Conservation (phyloP, 495 filamentous ascomycete genomes). For the Penicillium pulvis region DNA sequence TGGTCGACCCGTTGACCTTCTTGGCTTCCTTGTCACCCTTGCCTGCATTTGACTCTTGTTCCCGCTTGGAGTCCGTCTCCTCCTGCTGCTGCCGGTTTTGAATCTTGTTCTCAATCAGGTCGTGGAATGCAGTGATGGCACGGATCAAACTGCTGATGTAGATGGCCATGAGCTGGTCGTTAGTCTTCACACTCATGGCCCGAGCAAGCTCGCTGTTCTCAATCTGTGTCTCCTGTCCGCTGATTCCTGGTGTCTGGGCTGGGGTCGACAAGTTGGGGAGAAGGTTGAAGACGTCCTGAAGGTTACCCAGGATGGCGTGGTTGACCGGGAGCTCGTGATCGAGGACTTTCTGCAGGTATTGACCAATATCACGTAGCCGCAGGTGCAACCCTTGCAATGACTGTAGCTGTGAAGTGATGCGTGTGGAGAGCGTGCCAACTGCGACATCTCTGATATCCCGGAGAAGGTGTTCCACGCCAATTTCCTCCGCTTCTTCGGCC, state of each 20-base stretch:
- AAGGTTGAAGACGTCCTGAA: slow-evolving; percentile 98
- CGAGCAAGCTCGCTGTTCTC: slow-evolving; percentile 82
- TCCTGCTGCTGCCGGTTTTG: slow-evolving; percentile 97
- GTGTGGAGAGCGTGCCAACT: slow-evolving; percentile 95
- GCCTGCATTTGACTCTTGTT: slow-evolving; percentile 57
- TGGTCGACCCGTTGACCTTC: slow-evolving; percentile 58
- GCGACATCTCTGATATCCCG: slow-evolving; percentile 97
- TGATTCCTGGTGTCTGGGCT: slow-evolving; percentile 51
- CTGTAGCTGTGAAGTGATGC: slow-evolving; percentile 96
- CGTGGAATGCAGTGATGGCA: slow-evolving; percentile 98
- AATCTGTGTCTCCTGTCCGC: slow-evolving; percentile 49
- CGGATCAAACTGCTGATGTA: slow-evolving; percentile 95
- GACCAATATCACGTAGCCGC: slow-evolving; percentile 90
- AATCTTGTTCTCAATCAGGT: slow-evolving; percentile 99
- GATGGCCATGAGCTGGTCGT: slow-evolving; percentile 97
- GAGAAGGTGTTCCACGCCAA: slow-evolving; percentile 96
- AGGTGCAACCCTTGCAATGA: slow-evolving; percentile 96
- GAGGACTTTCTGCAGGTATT: slow-evolving; percentile 94
- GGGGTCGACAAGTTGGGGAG: slow-evolving; percentile 95
- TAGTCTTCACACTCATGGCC: slow-evolving; percentile 98
- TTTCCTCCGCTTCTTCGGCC: slow-evolving; percentile 98
- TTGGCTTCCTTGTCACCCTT: slow-evolving; percentile 68
- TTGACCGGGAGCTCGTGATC: slow-evolving; percentile 91
- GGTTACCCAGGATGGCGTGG: slow-evolving; percentile 94
- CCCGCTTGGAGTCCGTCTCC: slow-evolving; percentile 84